phyloP scores from a whole-genome alignment of 805 yeast genomes.

The Isabelozyma pseudorhagii region DNA sequence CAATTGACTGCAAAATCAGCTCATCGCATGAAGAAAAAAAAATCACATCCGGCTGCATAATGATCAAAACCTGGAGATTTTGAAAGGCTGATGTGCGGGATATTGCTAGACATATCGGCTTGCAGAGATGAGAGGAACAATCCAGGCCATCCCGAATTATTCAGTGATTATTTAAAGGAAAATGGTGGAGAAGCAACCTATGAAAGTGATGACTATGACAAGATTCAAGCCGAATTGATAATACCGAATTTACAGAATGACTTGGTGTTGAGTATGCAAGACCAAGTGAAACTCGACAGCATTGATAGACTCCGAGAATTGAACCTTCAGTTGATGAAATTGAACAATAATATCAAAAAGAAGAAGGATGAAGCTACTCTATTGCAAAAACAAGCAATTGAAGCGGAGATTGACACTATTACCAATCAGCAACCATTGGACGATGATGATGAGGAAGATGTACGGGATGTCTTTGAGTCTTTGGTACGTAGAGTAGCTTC shows the following conservation, averaged over 20 bases:
- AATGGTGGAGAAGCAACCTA: not conserved
- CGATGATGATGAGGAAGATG: not conserved
- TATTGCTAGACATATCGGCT: not conserved
- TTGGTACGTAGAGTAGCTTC: conserved; percentile 45
- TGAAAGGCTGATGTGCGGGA: not conserved
- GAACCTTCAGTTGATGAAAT: conserved; percentile 16
- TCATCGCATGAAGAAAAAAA: not conserved
- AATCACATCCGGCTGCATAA: too few species aligned
- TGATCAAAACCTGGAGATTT: not conserved
- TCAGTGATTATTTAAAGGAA: not conserved
- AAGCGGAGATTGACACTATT: conserved; percentile 6
- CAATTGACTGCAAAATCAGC: not conserved
- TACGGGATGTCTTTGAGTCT: conserved; percentile 20
- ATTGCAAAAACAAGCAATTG: conserved; percentile 5
- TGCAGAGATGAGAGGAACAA: not conserved
- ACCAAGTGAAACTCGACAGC: conserved; percentile 24
- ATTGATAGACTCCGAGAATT: conserved; percentile 24
- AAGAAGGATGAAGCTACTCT: conserved; percentile 2
- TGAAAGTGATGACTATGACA: not conserved
- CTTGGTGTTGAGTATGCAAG: conserved; percentile 10
- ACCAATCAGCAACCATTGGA: not conserved
- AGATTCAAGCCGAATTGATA: not conserved
- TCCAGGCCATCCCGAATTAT: not conserved
- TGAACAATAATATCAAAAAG: conserved; percentile 27
- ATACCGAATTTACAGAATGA: not conserved